These are phyloP conservation scores for Vicia sativa DNA, from an alignment of 306 rosid species.

Conservation along the genomic window DNA sequence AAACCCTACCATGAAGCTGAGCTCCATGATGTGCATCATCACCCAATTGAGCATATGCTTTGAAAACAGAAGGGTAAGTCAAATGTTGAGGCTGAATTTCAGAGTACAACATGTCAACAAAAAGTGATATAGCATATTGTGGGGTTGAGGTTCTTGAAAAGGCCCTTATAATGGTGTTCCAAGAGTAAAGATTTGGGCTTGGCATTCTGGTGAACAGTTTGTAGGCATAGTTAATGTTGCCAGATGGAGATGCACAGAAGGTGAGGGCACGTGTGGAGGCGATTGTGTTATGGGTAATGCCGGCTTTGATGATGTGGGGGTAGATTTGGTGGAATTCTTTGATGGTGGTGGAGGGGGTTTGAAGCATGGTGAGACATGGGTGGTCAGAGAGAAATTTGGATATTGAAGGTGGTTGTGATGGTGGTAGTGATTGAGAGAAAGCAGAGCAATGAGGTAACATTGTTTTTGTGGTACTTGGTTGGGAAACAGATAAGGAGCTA, in stretches of 20 bases:
- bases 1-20: constrained; percentile 85
- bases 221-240: constrained; percentile 76
- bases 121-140: constrained; percentile 58
- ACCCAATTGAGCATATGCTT: constrained; percentile 75
- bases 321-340: constrained; percentile 66
- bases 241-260: constrained; percentile 64
- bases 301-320: constrained; percentile 72
- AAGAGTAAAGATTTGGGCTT: constrained; percentile 62
- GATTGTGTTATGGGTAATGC: constrained; percentile 52
- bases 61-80: constrained; percentile 88
- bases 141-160: constrained; percentile 77
- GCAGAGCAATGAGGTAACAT: constrained; percentile 43
- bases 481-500: background rate
- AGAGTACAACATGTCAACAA: constrained; percentile 72
- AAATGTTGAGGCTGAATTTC: constrained; percentile 53
- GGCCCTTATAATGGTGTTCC: constrained; percentile 85
- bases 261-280: constrained; percentile 68
- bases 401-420: constrained; percentile 51
- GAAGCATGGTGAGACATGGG: constrained; percentile 70
- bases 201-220: constrained; percentile 54
- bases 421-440: constrained; percentile 37
- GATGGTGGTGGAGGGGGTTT: constrained; percentile 71
- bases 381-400: constrained; percentile 67
- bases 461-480: background rate
- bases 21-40: constrained; percentile 61